phyloP scores from a whole-genome alignment of 2,329 filamentous ascomycete species.

The Trichophaea hybrida region DNA sequence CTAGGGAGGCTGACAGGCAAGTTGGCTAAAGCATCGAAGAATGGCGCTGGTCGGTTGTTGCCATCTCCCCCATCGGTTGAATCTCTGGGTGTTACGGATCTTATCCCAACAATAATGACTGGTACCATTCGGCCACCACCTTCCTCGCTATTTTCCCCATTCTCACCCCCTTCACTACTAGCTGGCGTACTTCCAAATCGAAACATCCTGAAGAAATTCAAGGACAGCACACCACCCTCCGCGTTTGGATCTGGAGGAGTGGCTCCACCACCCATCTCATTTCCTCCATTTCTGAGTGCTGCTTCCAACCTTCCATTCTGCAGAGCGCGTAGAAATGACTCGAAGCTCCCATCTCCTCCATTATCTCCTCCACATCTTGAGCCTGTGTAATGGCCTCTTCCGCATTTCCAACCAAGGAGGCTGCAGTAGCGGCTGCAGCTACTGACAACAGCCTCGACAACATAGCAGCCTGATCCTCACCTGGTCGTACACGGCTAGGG shows the following conservation, averaged over 20 bases:
- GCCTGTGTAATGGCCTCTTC: conserved; percentile 27
- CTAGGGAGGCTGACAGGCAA: conserved; percentile 30
- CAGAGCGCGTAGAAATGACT: conserved; percentile 27
- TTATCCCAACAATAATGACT: conserved; percentile 54
- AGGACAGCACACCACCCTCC: conserved; percentile 38
- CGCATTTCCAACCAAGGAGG: conserved; percentile 26
- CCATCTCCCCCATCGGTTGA: conserved; percentile 36
- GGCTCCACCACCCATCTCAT: conserved; percentile 22
- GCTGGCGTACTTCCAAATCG: conserved; percentile 41
- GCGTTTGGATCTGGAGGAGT: conserved; percentile 21
- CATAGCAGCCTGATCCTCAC: conserved; percentile 28
- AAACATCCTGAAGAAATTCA: conserved; percentile 57
- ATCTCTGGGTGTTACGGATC: conserved; percentile 45
- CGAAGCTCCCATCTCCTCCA: conserved; percentile 28
- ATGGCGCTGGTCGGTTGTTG: conserved; percentile 30
- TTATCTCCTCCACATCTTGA: conserved; percentile 27
- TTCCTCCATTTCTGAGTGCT: conserved; percentile 27
- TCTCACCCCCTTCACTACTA: conserved; percentile 26
- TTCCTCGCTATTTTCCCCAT: conserved; percentile 31
- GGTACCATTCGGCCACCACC: conserved; percentile 44
- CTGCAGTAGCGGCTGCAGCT: conserved; percentile 27
- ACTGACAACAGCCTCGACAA: conserved; percentile 28
- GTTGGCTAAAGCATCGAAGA: conserved; percentile 33
- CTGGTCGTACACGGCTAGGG: conserved; percentile 23
- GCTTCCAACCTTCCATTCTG: conserved; percentile 27